Base-by-base conservation (phyloP, 75 land plant species). In the Selaginella moellendorffii region DNA sequence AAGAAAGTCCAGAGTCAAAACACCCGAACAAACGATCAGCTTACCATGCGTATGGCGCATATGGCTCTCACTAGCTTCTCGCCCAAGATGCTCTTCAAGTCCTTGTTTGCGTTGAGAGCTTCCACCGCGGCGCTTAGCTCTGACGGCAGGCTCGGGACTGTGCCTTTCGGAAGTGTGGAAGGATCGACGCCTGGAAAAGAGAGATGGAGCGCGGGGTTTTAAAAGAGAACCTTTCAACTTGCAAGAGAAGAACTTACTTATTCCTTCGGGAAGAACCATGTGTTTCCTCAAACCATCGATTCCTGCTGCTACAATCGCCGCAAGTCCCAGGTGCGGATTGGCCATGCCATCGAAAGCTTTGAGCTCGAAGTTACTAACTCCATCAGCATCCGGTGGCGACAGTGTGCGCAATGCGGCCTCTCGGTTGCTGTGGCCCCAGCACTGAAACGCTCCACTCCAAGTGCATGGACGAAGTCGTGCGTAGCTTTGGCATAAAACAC, bases 301-400 rank as follows among this genome's bases (percentile, higher is more conserved):
- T 24, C 98, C 98, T 26, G 89, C 84, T 62, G 90, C 85, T 62
- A 88, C 60, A 54, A 93, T 76, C 31, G 98, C 78, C 72, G 96
- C 96, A 59, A 93, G 69, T 2, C 90, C 96, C 52, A 93, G 54
- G 74, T 93, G 78, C 19, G 98, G 98, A 68, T 93, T 88, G 17
- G 98, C 96, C 73, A 86, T 83, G 0, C 87, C 98, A 80, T 93
- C 98, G 72, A 88, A 85, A 2, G 85, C 61, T 70, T 88, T 93
- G 10, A 93, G 62, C 72, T 93, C 98, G 72, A 93, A 93, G 67
- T 93, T 93, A 75, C 95, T 93, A 14, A 93, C 98, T 64, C 60
- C 65, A 30, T 75, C 63, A 24, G 72, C 46, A 10, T 89, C 98
- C 63, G 95, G 95, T 30, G 98, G 95, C 63, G 87, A 79, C 31